Conservation (phyloP, 2,329 filamentous ascomycete genomes). For the Thelonectria blattea region DNA sequence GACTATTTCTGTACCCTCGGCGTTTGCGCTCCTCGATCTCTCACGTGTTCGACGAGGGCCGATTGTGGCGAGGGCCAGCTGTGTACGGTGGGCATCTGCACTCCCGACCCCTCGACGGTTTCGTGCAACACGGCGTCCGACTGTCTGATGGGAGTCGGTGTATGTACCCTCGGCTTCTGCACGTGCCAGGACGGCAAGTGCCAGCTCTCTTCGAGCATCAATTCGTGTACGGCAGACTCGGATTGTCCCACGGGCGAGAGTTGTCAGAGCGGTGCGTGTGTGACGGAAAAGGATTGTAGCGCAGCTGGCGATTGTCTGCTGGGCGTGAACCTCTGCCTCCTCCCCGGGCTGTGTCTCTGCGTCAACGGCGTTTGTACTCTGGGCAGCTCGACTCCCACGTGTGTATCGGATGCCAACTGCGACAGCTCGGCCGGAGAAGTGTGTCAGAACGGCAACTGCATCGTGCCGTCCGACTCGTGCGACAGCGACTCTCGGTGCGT, state of each 20-base stretch:
- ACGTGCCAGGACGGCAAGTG: conserved; percentile 20
- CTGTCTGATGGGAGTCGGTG: conserved; percentile 15
- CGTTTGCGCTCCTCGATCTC: conserved; percentile 9
- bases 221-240: conserved; percentile 4
- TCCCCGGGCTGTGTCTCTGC: conserved; percentile 22
- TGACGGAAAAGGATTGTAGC: conserved; percentile 5
- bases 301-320: conserved; percentile 8
- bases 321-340: conserved; percentile 17
- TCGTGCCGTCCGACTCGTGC: neutral
- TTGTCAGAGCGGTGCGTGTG: conserved; percentile 26
- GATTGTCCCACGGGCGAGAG: conserved; percentile 9
- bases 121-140: conserved; percentile 16
- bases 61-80: conserved; percentile 11
- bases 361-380: conserved; percentile 24
- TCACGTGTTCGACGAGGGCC: neutral
- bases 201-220: neutral
- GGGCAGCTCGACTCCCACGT: conserved; percentile 10
- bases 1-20: conserved; percentile 10
- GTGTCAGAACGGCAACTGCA: conserved; percentile 18
- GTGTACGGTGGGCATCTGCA: conserved; percentile 14
- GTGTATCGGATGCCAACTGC: conserved; percentile 2
- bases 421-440: conserved; percentile 10
- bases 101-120: neutral
- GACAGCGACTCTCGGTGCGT: conserved; percentile 1
- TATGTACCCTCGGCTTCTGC: conserved; percentile 26